Evolutionary conservation across 768 basidiomycete genomes (phyloP), one percentile per base, ranked within the genome.

Genomic region (Galerina sulciceps): DNA sequence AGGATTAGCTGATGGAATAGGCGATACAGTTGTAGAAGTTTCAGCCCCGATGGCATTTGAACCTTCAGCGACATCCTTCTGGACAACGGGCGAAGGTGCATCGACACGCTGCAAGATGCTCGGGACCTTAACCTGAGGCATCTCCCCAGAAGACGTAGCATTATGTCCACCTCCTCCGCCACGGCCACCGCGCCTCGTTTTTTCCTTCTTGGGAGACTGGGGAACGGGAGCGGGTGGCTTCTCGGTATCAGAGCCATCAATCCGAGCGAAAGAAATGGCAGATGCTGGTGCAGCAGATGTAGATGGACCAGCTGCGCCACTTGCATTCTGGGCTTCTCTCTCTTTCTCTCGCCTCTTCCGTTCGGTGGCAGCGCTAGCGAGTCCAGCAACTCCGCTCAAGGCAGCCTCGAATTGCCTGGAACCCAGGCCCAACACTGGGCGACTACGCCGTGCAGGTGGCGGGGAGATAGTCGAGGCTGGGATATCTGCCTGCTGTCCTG

Each of bases 401-500:
- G 90, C 90, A 6, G 85, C 89, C 63, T 90, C 89, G 52, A 92
- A 87, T 13, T 90, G 87, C 11, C 89, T 79, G 3, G 84, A 85
- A 0, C 79, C 86, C 8, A 88, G 67, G 0, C 88, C 88, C 34
- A 91, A 72, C 10, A 88, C 77, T 1, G 88, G 87, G 6, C 89
- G 82, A 4, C 70, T 62, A 34, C 85, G 79, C 20, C 83, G 80
- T 2, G 77, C 53, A 11, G 68, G 66, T 13, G 62, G 31, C n/a
- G 67, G 55, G 0, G 60, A 55, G 34, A 60, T 48, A 1, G 62
- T 58, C 14, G 71, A 37, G 2, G 71, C 37, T 31, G 63, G 36
- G 1, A 58, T 44, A 1, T 53, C 52, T 11, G 53, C 37, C 8
- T 60, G 23, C 26, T 60, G 48, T 31, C 55, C 57, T 38, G 59